A percentile compares a stretch with the other conserved stretches of the same genome.
Evolutionary conservation across 306 rosid species (phyloP).

Genomic region (Vigna reflexopilosa): DNA sequence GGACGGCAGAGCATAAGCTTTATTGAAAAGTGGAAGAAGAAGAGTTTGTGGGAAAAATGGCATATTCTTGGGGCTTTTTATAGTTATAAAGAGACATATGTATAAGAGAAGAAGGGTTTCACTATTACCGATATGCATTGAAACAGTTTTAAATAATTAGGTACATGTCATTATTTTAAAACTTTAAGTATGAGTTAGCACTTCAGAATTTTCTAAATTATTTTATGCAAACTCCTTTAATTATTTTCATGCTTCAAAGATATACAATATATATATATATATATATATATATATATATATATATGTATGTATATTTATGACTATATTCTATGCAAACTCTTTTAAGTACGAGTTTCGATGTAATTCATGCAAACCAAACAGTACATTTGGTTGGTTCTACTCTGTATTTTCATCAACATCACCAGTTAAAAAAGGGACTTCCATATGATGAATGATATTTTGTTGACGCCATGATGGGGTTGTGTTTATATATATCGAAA

Average conservation of each 20-base stretch:
- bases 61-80: background rate
- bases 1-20: conserved; percentile 1
- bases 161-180: background rate
- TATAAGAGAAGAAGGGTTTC: background rate
- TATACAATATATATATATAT: background rate
- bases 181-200: background rate
- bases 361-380: no score
- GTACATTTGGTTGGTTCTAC: background rate
- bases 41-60: background rate
- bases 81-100: background rate
- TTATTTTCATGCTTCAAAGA: background rate
- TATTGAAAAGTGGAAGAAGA: background rate
- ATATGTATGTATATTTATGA: no score
- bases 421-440: conserved; percentile 5
- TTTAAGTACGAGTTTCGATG: no score
- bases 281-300: no score
- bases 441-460: background rate
- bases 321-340: no score
- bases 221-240: background rate
- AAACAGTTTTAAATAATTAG: background rate
- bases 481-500: background rate
- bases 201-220: background rate
- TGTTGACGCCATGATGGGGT: background rate
- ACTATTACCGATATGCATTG: background rate
- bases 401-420: background rate